These are phyloP conservation scores for Niebla homalea DNA, from an alignment of 495 filamentous ascomycete species.

Conservation along the genomic window DNA sequence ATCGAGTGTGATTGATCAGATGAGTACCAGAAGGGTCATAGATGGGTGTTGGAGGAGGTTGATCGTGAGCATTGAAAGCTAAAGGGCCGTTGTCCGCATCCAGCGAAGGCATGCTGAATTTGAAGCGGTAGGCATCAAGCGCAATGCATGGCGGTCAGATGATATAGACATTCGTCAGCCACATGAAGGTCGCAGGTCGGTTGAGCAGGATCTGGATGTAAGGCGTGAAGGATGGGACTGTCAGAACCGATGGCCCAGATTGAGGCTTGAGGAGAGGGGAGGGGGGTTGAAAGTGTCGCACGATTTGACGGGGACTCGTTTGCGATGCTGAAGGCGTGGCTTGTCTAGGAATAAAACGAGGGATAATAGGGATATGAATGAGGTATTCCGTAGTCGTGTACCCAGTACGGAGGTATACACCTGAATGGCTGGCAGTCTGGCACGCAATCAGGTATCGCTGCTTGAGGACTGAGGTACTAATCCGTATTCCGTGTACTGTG, in stretches of 20 bases:
- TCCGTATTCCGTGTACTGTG: too few species aligned
- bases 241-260: neutral
- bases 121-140: conserved; percentile 10
- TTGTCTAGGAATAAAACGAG: too few species aligned
- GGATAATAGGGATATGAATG: too few species aligned
- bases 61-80: conserved; percentile 4
- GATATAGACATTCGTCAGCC: neutral
- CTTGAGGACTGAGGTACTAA: too few species aligned
- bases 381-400: too few species aligned
- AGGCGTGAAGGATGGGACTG: neutral
- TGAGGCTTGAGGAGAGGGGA: too few species aligned
- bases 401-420: too few species aligned
- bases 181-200: too few species aligned
- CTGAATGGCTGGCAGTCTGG: too few species aligned
- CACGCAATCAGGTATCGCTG: too few species aligned
- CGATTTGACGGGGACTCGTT: neutral
- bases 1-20: neutral
- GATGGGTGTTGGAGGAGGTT: conserved; percentile 1
- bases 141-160: neutral
- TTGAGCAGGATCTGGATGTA: neutral
- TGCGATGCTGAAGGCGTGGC: too few species aligned
- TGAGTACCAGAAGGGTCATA: conserved; percentile 4
- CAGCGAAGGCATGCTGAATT: conserved; percentile 16
- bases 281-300: conserved; percentile 7
- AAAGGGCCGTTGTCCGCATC: conserved; percentile 13